Percentiles rank a stretch among this genome's conserved stretches.
phyloP scores from a whole-genome alignment of 2,329 filamentous ascomycete species.

The Aspergillus sp. region DNA sequence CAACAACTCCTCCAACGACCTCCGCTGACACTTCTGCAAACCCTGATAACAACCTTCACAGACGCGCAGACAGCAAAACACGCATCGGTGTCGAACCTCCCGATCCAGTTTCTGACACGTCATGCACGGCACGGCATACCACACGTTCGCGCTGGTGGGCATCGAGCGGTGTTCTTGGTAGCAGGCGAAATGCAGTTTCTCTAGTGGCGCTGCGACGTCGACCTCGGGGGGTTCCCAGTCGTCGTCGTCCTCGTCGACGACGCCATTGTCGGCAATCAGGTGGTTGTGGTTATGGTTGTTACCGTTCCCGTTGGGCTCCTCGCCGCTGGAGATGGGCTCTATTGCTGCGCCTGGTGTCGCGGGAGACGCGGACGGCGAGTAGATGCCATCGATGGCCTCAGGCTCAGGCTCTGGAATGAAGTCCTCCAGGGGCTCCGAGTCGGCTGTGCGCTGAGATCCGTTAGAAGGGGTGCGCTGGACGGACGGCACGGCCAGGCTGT shows the following conservation, averaged over 20 bases:
- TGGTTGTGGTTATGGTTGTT: slow-evolving; percentile 10
- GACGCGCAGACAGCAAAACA: slow-evolving; percentile 36
- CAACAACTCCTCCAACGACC: slow-evolving; percentile 29
- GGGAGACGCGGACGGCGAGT: background rate
- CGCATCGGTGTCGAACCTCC: slow-evolving; percentile 31
- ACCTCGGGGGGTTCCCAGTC: slow-evolving; percentile 24
- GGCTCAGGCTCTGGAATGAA: slow-evolving; percentile 28
- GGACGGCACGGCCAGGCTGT: background rate
- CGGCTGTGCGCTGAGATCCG: slow-evolving; percentile 5
- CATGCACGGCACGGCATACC: slow-evolving; percentile 38
- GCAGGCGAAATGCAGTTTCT: slow-evolving; percentile 30
- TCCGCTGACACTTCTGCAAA: slow-evolving; percentile 25
- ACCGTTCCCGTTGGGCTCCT: background rate
- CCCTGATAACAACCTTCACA: slow-evolving; percentile 28
- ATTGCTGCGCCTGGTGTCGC: no score
- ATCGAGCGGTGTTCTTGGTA: slow-evolving; percentile 34
- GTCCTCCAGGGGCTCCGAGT: slow-evolving; percentile 21
- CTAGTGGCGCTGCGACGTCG: slow-evolving; percentile 28
- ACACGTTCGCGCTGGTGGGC: slow-evolving; percentile 28
- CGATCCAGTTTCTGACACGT: slow-evolving; percentile 33
- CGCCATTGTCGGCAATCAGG: slow-evolving; percentile 22
- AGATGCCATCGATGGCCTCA: slow-evolving; percentile 3
- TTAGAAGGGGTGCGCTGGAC: slow-evolving; percentile 1
- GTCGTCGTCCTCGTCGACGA: slow-evolving; percentile 14
- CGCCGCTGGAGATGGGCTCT: no score